phyloP scores from a whole-genome alignment of 2,329 filamentous ascomycete species.

The Aspergillus sp. region DNA sequence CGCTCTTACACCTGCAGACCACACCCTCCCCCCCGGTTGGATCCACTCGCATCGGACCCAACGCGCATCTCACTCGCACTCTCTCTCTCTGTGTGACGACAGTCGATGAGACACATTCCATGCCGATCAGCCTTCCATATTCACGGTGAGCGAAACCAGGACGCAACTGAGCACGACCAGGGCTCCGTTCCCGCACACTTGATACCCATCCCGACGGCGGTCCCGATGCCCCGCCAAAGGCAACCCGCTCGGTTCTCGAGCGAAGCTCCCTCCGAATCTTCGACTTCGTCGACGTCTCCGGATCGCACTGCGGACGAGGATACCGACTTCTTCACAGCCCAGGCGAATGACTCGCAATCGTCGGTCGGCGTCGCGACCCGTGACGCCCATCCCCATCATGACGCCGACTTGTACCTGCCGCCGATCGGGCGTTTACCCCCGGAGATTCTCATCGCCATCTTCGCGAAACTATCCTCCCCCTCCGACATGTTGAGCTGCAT shows the following conservation, averaged over 20 bases:
- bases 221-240: conserved; percentile 41
- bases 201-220: conserved; percentile 6
- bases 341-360: conserved; percentile 86
- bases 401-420: conserved; percentile 35
- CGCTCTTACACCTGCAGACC: not conserved
- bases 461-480: conserved; percentile 76
- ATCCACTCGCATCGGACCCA: conserved; percentile 1
- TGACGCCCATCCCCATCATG: conserved; percentile 68
- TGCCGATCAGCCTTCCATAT: conserved; percentile 11
- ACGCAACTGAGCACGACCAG: conserved; percentile 6
- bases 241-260: conserved; percentile 40
- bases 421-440: conserved; percentile 85
- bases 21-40: not conserved
- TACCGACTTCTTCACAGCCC: conserved; percentile 85
- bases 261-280: conserved; percentile 46
- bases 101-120: conserved; percentile 10
- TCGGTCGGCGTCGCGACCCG: conserved; percentile 80
- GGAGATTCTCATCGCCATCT: conserved; percentile 91
- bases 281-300: conserved; percentile 48
- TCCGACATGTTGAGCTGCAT: conserved; percentile 82
- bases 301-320: conserved; percentile 74
- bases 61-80: not conserved
- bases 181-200: conserved; percentile 2
- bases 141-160: conserved; percentile 10
- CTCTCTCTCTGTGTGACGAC: not conserved